phyloP scores from a whole-genome alignment of 306 rosid species.

The Cicer yamashitae region DNA sequence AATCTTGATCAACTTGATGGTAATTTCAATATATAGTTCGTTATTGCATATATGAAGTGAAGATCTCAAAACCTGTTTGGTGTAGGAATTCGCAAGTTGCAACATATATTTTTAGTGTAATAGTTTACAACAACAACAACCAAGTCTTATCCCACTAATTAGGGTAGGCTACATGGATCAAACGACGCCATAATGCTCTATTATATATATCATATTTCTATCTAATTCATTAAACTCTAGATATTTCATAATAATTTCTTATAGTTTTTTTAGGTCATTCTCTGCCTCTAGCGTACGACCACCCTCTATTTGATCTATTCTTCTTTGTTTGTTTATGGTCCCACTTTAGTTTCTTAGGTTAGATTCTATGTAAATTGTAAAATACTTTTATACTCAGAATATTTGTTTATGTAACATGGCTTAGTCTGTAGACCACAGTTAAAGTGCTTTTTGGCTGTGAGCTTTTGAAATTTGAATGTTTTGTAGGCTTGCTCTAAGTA shows the following conservation, averaged over 20 bases:
- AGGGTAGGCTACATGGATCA: too few species aligned
- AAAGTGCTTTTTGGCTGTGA: background rate
- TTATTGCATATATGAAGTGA: background rate
- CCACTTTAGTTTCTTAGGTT: background rate
- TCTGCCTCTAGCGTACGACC: too few species aligned
- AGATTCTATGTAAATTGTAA: background rate
- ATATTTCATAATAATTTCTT: too few species aligned
- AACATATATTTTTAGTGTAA: background rate
- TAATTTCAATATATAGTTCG: background rate
- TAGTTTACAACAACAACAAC: too few species aligned
- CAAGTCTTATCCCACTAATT: too few species aligned
- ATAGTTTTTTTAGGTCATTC: too few species aligned
- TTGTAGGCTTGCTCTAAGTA: background rate
- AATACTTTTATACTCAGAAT: background rate
- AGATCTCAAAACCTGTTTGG: background rate
- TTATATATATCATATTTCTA: too few species aligned
- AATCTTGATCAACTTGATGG: background rate
- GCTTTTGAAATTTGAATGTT: slow-evolving; percentile 14
- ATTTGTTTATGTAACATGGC: background rate
- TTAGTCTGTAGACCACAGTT: background rate
- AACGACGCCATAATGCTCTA: too few species aligned
- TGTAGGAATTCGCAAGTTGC: background rate
- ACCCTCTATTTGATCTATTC: background rate
- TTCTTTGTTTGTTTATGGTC: background rate
- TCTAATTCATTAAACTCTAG: too few species aligned